Percentiles rank a stretch among this genome's conserved stretches.
Conservation (phyloP, 306 rosid genomes). For the Vicia villosa region DNA sequence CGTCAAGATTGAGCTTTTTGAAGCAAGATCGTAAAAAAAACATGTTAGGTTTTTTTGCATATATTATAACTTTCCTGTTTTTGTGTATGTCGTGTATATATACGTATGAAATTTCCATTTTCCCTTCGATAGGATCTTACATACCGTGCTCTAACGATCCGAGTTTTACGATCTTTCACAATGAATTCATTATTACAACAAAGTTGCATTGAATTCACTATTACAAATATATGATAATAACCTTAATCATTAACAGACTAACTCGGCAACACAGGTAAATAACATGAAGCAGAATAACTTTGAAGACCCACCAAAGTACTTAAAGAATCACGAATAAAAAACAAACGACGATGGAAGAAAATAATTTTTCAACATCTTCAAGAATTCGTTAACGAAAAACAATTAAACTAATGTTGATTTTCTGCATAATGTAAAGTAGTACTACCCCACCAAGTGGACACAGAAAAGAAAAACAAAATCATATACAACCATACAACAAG, state of each 20-base stretch:
- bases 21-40: too few species aligned
- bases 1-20: too few species aligned
- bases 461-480: slow-evolving; percentile 45
- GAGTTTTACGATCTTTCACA: too few species aligned
- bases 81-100: too few species aligned
- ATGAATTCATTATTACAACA: slow-evolving; percentile 12
- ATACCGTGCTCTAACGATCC: too few species aligned
- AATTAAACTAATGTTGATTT: slow-evolving; percentile 35
- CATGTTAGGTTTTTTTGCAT: too few species aligned
- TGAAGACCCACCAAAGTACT: slow-evolving; percentile 16
- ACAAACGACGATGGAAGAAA: slow-evolving; percentile 7
- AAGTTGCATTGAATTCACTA: slow-evolving; percentile 10
- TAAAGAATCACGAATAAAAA: slow-evolving; percentile 18
- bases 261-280: slow-evolving; percentile 6
- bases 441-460: slow-evolving; percentile 51
- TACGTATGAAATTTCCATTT: too few species aligned
- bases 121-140: too few species aligned
- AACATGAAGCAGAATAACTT: slow-evolving; percentile 31
- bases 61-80: too few species aligned
- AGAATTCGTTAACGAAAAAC: slow-evolving; percentile 31
- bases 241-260: slow-evolving; percentile 8
- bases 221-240: background rate
- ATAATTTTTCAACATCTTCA: background rate
- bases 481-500: slow-evolving; percentile 56
- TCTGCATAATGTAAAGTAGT: slow-evolving; percentile 39